These are phyloP conservation scores for Iodosphaeria phyllophila DNA, from an alignment of 2,329 filamentous ascomycete species.

Conservation along the genomic window DNA sequence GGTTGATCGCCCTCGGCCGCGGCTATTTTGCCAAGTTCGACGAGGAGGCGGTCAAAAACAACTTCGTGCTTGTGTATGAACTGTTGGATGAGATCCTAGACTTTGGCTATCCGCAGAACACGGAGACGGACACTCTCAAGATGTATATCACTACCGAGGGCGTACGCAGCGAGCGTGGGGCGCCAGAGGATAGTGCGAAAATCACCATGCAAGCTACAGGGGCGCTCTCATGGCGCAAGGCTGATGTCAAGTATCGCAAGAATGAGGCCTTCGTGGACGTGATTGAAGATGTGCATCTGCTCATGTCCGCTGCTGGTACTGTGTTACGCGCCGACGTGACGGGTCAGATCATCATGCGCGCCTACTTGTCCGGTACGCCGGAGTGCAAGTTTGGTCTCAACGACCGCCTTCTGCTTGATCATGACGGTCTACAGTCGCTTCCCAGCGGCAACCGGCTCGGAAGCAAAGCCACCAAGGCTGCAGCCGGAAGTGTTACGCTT, in stretches of 20 bases:
- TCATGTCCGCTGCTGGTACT: slow-evolving; percentile 96
- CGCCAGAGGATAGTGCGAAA: slow-evolving; percentile 80
- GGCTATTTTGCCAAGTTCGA: slow-evolving; percentile 99
- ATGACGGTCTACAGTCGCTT: slow-evolving; percentile 43
- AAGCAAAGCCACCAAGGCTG: slow-evolving; percentile 83
- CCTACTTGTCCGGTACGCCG: slow-evolving; percentile 86
- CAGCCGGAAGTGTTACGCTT: slow-evolving; percentile 83
- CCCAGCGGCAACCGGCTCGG: slow-evolving; percentile 61
- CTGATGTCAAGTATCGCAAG: slow-evolving; percentile 97
- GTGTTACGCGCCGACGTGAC: slow-evolving; percentile 92
- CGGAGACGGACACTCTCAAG: slow-evolving; percentile 94
- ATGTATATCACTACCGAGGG: slow-evolving; percentile 99
- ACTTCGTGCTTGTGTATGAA: slow-evolving; percentile 97
- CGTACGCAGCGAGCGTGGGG: slow-evolving; percentile 78
- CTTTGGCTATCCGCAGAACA: slow-evolving; percentile 98
- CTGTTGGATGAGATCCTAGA: slow-evolving; percentile 95
- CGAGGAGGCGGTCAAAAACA: slow-evolving; percentile 98
- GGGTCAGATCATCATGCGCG: slow-evolving; percentile 96
- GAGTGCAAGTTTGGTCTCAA: slow-evolving; percentile 99
- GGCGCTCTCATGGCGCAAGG: slow-evolving; percentile 87
- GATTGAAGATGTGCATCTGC: slow-evolving; percentile 94
- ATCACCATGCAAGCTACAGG: slow-evolving; percentile 99
- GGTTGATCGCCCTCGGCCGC: slow-evolving; percentile 73
- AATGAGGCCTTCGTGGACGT: slow-evolving; percentile 99
- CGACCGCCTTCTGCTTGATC: slow-evolving; percentile 81